These are phyloP conservation scores for Beauveria varroae DNA, from an alignment of 2,329 filamentous ascomycete genomes.

Conservation along the genomic window DNA sequence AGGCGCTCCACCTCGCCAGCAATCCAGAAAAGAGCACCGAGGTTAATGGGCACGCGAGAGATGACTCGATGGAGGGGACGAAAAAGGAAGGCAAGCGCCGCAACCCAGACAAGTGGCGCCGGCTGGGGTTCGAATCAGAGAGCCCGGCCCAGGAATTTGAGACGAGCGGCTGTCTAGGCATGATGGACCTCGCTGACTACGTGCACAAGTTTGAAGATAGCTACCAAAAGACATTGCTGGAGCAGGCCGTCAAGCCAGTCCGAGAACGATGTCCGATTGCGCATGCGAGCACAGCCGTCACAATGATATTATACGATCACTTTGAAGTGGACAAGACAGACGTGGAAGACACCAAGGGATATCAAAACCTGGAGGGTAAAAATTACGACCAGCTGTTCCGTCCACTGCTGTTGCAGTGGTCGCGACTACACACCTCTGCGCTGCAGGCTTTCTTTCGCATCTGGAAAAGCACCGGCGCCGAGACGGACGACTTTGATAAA, in stretches of 20 bases:
- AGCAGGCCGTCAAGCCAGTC: conserved; percentile 69
- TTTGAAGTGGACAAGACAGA: conserved; percentile 88
- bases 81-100: conserved; percentile 63
- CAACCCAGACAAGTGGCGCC: conserved; percentile 86
- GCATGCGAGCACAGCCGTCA: conserved; percentile 77
- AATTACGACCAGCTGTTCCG: conserved; percentile 82
- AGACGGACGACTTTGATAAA: conserved; percentile 84
- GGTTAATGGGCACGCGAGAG: conserved; percentile 30
- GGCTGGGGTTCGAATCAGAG: conserved; percentile 86
- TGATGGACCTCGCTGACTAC: conserved; percentile 97
- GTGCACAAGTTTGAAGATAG: conserved; percentile 85
- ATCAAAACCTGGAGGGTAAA: conserved; percentile 65
- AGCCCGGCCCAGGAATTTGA: conserved; percentile 82
- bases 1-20: conserved; percentile 77
- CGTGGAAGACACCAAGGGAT: conserved; percentile 67
- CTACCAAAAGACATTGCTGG: conserved; percentile 85
- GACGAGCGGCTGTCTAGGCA: conserved; percentile 77
- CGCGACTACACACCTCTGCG: conserved; percentile 75
- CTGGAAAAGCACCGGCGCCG: conserved; percentile 85
- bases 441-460: conserved; percentile 82
- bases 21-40: conserved; percentile 49
- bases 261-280: conserved; percentile 79
- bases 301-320: conserved; percentile 84
- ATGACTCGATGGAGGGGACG: conserved; percentile 30
- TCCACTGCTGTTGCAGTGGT: conserved; percentile 88